Base-by-base conservation (phyloP, 164 flowering plant species). In the Vitis rupestris region DNA sequence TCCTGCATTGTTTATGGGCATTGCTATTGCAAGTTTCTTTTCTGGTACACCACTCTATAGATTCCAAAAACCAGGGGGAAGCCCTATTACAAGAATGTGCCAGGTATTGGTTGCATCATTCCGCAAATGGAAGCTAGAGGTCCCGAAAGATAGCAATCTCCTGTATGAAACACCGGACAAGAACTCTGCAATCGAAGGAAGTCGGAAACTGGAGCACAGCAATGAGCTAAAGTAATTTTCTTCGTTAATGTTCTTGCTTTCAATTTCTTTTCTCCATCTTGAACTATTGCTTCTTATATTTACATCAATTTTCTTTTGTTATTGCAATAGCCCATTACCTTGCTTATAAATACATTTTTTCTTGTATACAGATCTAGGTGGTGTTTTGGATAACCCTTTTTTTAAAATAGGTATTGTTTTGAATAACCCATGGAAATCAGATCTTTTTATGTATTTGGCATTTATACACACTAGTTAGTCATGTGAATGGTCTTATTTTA, bases 11-110 rank as follows among this genome's bases (percentile, higher is more conserved):
- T 88, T 85, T 67, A 92, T 92, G 97, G 93, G 81, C 48, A 19
- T 90, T 71, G 94, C 98, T 16, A 87, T 90, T 67, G 87, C 64
- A 13, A 86, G 89, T 74, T 90, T 92, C 77, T 88, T 90, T 61
- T 56, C 82, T 8, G 98, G 98, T 47, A 92, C 97, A 30, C 78
- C 82, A 13, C 87, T 90, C 11, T 92, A 92, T 68, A 86, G 98
- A 74, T 90, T 88, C 78, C 96, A 92, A 80, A 89, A 75, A 74
- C 98, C 98, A 9, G 93, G 98, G 57, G 98, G 98, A 67, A 89
- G 96, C 80, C 98, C 97, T 31, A 57, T 92, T 50, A 89, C 94
- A 14, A 83, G 98, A 79, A 82, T 92, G 82, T 88, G 88, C 68
- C 98, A 92, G 82, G 98, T 92, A 72, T 61, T 92, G 73, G 90